Conservation (phyloP, 345 rosid genomes). For the Brassica cretica region DNA sequence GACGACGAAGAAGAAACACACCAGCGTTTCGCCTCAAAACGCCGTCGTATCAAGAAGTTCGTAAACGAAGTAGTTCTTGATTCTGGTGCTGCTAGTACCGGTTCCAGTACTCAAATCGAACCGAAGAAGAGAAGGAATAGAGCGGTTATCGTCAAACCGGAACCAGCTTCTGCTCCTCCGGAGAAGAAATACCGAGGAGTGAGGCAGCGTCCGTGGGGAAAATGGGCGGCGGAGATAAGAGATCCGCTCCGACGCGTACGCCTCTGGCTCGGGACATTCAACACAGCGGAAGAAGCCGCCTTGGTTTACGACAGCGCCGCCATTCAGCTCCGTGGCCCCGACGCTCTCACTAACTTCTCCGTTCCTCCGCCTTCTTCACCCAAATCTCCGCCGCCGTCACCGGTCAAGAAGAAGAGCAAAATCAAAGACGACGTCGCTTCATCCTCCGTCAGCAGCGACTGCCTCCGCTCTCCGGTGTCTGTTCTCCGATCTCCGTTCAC, state of each 20-base stretch:
- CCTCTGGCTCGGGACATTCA: constrained; percentile 86
- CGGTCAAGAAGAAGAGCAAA: neutral
- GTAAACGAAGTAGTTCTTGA: constrained; percentile 67
- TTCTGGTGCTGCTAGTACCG: neutral
- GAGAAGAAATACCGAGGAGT: constrained; percentile 82
- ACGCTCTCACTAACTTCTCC: constrained; percentile 83
- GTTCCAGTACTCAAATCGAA: neutral
- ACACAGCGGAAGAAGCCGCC: constrained; percentile 96
- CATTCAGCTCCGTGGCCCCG: constrained; percentile 83
- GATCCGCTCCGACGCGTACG: constrained; percentile 77
- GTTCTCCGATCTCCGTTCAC: constrained; percentile 64
- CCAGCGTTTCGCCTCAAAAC: constrained; percentile 22
- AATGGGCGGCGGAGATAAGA: constrained; percentile 99
- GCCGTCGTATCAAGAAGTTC: constrained; percentile 59
- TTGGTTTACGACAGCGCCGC: constrained; percentile 94
- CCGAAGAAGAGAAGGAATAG: constrained; percentile 14
- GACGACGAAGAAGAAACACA: constrained; percentile 51
- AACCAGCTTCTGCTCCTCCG: constrained; percentile 12
- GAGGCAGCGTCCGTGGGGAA: constrained; percentile 96
- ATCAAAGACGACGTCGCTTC: constrained; percentile 30
- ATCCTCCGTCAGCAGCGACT: constrained; percentile 50
- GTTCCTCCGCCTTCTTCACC: constrained; percentile 18
- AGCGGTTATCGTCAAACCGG: constrained; percentile 11
- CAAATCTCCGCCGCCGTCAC: neutral
- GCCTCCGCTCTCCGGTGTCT: constrained; percentile 62